Base-by-base conservation (phyloP, 2,329 filamentous ascomycete species). In the Cyphellophora europaea region DNA sequence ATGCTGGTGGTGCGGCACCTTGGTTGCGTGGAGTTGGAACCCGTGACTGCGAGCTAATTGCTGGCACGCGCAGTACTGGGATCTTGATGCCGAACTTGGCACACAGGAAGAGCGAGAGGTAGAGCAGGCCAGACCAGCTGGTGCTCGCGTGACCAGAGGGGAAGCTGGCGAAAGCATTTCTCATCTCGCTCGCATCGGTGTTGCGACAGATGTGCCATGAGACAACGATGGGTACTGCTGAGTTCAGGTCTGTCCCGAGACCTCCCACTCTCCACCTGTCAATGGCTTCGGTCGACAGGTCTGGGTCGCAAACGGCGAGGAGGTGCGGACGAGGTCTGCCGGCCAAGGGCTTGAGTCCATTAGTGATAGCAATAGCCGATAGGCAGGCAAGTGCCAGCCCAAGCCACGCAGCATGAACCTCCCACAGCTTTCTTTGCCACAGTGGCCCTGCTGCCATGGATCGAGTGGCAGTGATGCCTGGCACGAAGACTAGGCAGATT, bases 391-490 rank as follows among this genome's bases (percentile, higher is more conserved):
- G 66, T 1, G 69, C 83, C 3, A 94, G 69, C 0, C 88, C 88
- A 50, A 94, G 75, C 76, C 81, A 85, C 39, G 84, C 87, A 2
- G 77, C 77, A 54, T 95, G 86, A 56, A 84, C 77, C 57, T 95
- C 88, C 87, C 89, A 95, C 2, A 94, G 57, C 61, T 91, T 94
- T 45, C 84, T 73, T 53, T 74, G 75, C 78, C 84, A 87, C 29
- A 88, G 67, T 35, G 84, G 60, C 3, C 69, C 58, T 2, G 82
- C 76, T 0, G 79, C 78, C 6, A 11, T 11, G 13, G 71, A 68
- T 27, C 66, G 66, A 11, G 74, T 71, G 1, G 80, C 77, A 2
- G 77, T 79, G 5, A 74, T 70, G 3, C 82, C 84, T 1, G 86
- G 86, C 1, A 91, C 76, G 47, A 89, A 59, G 6, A 74, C 40